phyloP scores from a whole-genome alignment of 352 stramenopile genomes.

The Achlya hypogyna region DNA sequence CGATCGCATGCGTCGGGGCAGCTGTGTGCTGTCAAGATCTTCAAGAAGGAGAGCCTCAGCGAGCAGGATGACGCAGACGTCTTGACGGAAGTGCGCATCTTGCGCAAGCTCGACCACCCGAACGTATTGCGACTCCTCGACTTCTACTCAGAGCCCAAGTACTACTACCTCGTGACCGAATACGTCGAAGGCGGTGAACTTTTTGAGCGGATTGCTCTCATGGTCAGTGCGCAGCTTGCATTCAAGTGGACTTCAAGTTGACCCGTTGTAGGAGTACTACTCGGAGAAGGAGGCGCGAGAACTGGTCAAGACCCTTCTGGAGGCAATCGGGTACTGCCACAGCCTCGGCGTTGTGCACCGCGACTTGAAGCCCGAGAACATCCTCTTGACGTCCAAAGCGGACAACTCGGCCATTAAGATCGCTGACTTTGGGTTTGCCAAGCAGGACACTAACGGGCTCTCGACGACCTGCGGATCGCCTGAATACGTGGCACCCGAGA shows the following conservation, averaged over 20 bases:
- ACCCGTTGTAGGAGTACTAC: constrained; percentile 74
- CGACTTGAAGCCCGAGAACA: constrained; percentile 82
- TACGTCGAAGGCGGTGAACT: constrained; percentile 79
- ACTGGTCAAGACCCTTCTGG: constrained; percentile 69
- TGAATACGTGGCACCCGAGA: constrained; percentile 77
- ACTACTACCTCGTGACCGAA: constrained; percentile 86
- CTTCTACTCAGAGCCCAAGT: constrained; percentile 85
- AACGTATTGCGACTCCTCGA: constrained; percentile 89
- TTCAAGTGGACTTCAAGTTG: neutral
- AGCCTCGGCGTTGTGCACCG: constrained; percentile 74
- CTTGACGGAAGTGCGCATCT: constrained; percentile 66
- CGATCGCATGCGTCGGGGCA: constrained; percentile 75
- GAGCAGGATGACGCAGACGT: constrained; percentile 78
- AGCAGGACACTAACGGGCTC: constrained; percentile 55
- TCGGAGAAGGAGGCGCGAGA: constrained; percentile 81
- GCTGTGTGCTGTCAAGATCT: constrained; percentile 86
- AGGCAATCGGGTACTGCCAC: constrained; percentile 83
- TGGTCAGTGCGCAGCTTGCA: constrained; percentile 22
- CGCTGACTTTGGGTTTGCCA: constrained; percentile 90
- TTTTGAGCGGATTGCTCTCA: constrained; percentile 85
- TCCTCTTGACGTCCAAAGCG: constrained; percentile 67
- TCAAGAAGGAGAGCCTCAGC: constrained; percentile 69
- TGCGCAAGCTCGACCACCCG: constrained; percentile 68
- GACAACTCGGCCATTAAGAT: constrained; percentile 88
- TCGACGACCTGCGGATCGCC: constrained; percentile 71